Conservation (phyloP, 192 early-diverging fungal species). For the Tieghemiomyces parasiticus region DNA sequence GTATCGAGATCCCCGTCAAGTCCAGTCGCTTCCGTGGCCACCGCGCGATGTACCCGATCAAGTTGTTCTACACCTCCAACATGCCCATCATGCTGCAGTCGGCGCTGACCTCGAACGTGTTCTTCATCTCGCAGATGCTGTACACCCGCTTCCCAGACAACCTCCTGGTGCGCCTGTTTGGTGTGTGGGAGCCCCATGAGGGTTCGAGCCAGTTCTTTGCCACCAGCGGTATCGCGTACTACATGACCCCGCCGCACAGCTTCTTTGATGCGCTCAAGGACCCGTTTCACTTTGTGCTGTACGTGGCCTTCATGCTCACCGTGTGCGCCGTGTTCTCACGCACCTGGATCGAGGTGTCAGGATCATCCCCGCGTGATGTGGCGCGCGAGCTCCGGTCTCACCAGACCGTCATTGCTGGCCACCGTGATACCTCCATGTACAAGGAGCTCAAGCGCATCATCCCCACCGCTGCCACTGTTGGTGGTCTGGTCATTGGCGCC, state of each 20-base stretch:
- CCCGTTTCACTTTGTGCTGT: constrained; percentile 90
- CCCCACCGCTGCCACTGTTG: constrained; percentile 93
- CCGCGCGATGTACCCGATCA: constrained; percentile 96
- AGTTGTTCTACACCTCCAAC: constrained; percentile 99
- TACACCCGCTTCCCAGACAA: constrained; percentile 97
- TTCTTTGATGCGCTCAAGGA: constrained; percentile 71
- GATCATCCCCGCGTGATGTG: constrained; percentile 94
- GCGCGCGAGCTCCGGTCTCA: constrained; percentile 97
- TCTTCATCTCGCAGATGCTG: constrained; percentile 97
- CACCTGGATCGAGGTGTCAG: constrained; percentile 98
- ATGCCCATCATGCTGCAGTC: constrained; percentile 99
- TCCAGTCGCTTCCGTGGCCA: constrained; percentile 92
- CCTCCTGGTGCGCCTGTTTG: constrained; percentile 80
- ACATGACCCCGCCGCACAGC: constrained; percentile 90
- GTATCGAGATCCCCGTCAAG: constrained; percentile 98
- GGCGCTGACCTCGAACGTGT: constrained; percentile 89
- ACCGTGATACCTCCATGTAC: constrained; percentile 94
- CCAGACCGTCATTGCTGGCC: constrained; percentile 84
- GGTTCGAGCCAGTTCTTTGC: constrained; percentile 94
- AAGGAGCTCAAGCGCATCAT: constrained; percentile 99
- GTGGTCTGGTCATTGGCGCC: constrained; percentile 91
- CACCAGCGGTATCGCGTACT: constrained; percentile 88
- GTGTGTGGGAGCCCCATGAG: constrained; percentile 93
- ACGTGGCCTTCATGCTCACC: constrained; percentile 86
- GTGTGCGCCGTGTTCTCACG: constrained; percentile 94